These are phyloP conservation scores for Candida sojae DNA, from an alignment of 1,139 yeast genomes.

Conservation along the genomic window DNA sequence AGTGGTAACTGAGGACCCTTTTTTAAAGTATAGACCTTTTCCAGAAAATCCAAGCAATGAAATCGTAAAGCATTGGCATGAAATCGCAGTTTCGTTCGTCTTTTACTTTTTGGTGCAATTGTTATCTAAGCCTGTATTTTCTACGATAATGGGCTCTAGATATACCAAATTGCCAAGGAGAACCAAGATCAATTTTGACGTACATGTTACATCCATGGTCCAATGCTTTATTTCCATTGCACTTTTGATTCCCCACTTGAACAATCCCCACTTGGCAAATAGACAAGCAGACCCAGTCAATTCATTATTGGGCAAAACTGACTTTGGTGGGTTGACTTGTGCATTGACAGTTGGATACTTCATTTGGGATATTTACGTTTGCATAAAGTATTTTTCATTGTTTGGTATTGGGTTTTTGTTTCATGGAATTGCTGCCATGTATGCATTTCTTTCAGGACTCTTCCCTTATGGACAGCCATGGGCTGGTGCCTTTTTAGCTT, in stretches of 20 bases:
- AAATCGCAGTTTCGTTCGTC: slow-evolving; percentile 38
- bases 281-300: slow-evolving; percentile 42
- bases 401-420: slow-evolving; percentile 84
- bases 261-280: slow-evolving; percentile 47
- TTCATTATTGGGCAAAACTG: slow-evolving; percentile 65
- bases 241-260: slow-evolving; percentile 60
- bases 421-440: slow-evolving; percentile 83
- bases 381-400: slow-evolving; percentile 55
- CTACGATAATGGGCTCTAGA: slow-evolving; percentile 38
- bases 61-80: slow-evolving; percentile 56
- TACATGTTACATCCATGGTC: slow-evolving; percentile 86
- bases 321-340: slow-evolving; percentile 71
- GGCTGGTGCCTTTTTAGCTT: slow-evolving; percentile 79
- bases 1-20: slow-evolving; percentile 41
- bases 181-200: slow-evolving; percentile 71
- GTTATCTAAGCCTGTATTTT: slow-evolving; percentile 40
- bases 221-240: slow-evolving; percentile 66
- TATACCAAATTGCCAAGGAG: slow-evolving; percentile 51
- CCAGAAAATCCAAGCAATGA: slow-evolving; percentile 35
- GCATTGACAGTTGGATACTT: slow-evolving; percentile 84
- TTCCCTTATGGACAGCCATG: slow-evolving; percentile 64
- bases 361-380: slow-evolving; percentile 83
- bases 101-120: slow-evolving; percentile 41
- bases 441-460: slow-evolving; percentile 63
- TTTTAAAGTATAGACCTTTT: slow-evolving; percentile 48